phyloP scores from a whole-genome alignment of 768 basidiomycete genomes.

The Termitomyces eurrhizus region DNA sequence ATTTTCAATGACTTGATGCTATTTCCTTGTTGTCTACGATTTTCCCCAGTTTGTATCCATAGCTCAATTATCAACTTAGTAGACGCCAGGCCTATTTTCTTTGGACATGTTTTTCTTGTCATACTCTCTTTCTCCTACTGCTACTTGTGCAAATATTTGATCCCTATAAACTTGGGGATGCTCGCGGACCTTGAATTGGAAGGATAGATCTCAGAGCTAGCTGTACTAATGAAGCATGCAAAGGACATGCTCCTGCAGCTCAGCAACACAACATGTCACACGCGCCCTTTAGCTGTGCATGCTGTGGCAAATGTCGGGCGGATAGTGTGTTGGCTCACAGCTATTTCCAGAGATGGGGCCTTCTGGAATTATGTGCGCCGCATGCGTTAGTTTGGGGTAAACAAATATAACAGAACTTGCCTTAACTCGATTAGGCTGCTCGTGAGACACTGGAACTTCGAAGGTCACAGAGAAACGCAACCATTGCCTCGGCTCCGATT shows the following conservation, averaged over 20 bases:
- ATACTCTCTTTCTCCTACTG: neutral
- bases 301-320: neutral
- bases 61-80: constrained; percentile 1
- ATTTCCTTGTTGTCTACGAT: neutral
- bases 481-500: neutral
- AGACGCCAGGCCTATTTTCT: neutral
- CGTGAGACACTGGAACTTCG: neutral
- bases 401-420: neutral
- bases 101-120: neutral
- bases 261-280: neutral
- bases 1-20: neutral
- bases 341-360: neutral
- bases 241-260: neutral
- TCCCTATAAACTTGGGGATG: neutral
- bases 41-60: constrained; percentile 11
- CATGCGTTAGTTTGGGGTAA: neutral
- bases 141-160: neutral
- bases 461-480: neutral
- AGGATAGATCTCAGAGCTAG: neutral
- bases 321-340: neutral
- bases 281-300: constrained; percentile 1
- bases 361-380: neutral
- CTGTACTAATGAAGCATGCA: neutral
- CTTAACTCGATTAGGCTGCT: neutral
- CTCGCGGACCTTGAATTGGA: neutral